Percentiles rank a stretch among this genome's conserved stretches.
Evolutionary conservation across 352 stramenopile species (phyloP).

Genomic region (Phytopythium sindhum): DNA sequence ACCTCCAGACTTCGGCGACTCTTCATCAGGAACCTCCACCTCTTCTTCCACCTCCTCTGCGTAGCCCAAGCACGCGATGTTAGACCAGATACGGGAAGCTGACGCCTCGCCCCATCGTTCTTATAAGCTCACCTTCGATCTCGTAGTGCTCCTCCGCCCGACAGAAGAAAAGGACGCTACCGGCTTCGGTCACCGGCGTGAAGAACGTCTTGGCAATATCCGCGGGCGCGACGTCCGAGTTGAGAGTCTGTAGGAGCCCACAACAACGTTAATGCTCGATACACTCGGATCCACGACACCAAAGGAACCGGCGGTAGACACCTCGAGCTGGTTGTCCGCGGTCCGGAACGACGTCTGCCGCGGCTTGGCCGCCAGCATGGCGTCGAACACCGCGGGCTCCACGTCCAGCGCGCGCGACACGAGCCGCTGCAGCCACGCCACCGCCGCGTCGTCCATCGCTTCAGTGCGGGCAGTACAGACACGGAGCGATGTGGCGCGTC

Average conservation of each 20-base stretch:
- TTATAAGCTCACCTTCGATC: slow-evolving; percentile 43
- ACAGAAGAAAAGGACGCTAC: slow-evolving; percentile 79
- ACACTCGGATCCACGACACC: too few species aligned
- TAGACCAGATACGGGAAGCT: neutral
- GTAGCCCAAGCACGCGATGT: neutral
- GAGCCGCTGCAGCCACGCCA: slow-evolving; percentile 62
- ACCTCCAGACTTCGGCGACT: slow-evolving; percentile 16
- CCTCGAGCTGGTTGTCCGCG: slow-evolving; percentile 35
- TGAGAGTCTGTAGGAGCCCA: slow-evolving; percentile 11
- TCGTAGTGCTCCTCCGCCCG: slow-evolving; percentile 61
- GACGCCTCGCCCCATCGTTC: neutral
- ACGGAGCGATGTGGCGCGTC: too few species aligned
- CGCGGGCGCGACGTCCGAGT: slow-evolving; percentile 18
- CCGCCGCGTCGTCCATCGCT: slow-evolving; percentile 49
- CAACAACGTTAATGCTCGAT: neutral
- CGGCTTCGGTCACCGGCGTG: slow-evolving; percentile 40
- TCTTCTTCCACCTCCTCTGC: slow-evolving; percentile 79
- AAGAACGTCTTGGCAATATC: slow-evolving; percentile 63
- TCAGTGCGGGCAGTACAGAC: neutral
- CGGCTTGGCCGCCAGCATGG: slow-evolving; percentile 35
- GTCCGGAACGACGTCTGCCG: slow-evolving; percentile 22
- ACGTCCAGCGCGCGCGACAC: slow-evolving; percentile 59
- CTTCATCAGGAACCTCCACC: slow-evolving; percentile 51
- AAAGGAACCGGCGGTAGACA: neutral
- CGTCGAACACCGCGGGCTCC: slow-evolving; percentile 50